These are phyloP conservation scores for Scheffersomyces illinoinensis DNA, from an alignment of 1,139 yeast genomes.

Conservation along the genomic window DNA sequence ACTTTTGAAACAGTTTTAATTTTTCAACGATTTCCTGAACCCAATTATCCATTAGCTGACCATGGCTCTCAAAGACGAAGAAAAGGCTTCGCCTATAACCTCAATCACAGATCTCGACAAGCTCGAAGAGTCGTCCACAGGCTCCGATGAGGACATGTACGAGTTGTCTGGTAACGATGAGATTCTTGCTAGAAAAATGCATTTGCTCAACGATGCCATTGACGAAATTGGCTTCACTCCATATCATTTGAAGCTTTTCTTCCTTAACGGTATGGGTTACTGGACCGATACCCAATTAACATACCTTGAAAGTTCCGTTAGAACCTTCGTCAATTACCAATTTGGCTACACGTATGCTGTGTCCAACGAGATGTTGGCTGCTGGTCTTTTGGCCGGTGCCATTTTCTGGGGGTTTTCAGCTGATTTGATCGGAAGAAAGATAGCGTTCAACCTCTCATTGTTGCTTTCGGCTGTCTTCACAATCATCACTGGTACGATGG, in stretches of 20 bases:
- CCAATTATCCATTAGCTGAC: not conserved
- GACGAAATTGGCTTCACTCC: conserved; percentile 41
- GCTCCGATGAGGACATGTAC: not conserved
- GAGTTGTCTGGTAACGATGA: conserved; percentile 24
- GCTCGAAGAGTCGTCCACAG: conserved; percentile 1
- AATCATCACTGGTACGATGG: conserved; percentile 55
- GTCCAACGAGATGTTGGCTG: conserved; percentile 3
- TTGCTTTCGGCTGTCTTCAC: conserved; percentile 52
- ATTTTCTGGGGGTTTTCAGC: conserved; percentile 59
- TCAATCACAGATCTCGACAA: not conserved
- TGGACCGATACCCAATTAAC: conserved; percentile 18
- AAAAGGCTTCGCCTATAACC: not conserved
- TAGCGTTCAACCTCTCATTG: conserved; percentile 56
- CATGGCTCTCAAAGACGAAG: not conserved
- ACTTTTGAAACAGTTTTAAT: not conserved
- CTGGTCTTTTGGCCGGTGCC: conserved; percentile 56
- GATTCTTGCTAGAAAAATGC: conserved; percentile 27
- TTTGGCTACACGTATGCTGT: conserved; percentile 30
- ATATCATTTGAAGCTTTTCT: conserved; percentile 35
- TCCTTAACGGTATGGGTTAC: conserved; percentile 13
- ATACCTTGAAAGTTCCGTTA: conserved; percentile 33
- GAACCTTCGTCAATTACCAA: conserved; percentile 38
- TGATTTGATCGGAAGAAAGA: conserved; percentile 58
- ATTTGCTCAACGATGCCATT: conserved; percentile 31
- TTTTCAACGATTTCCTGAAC: not conserved